Percentiles rank a stretch among this genome's conserved stretches.
These are phyloP conservation scores for Alternaria sp. DNA, from an alignment of 2,329 filamentous ascomycete species.

Conservation along the genomic window DNA sequence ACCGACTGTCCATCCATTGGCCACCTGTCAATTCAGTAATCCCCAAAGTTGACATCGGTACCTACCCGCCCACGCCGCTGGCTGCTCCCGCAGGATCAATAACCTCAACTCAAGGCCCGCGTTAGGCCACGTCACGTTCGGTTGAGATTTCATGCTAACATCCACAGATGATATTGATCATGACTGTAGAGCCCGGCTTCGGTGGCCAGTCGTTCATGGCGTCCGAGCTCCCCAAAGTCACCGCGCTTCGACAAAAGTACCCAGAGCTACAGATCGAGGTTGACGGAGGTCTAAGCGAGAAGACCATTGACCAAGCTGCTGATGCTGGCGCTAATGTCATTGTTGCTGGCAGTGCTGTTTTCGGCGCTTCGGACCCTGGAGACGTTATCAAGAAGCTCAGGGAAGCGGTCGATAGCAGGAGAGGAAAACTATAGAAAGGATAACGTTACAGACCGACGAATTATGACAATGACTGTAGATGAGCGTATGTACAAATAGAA, in stretches of 20 bases:
- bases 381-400: slow-evolving; percentile 86
- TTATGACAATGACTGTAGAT: not conserved
- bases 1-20: slow-evolving; percentile 15
- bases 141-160: slow-evolving; percentile 12
- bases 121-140: not conserved
- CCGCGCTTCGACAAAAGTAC: slow-evolving; percentile 80
- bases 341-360: slow-evolving; percentile 94
- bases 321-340: slow-evolving; percentile 98
- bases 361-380: slow-evolving; percentile 85
- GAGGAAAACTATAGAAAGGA: slow-evolving; percentile 39
- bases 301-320: slow-evolving; percentile 91
- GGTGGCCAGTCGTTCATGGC: slow-evolving; percentile 99
- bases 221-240: slow-evolving; percentile 91
- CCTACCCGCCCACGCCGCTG: slow-evolving; percentile 20
- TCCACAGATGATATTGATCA: slow-evolving; percentile 90
- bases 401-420: slow-evolving; percentile 73
- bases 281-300: slow-evolving; percentile 86
- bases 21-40: not conserved
- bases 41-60: slow-evolving; percentile 5
- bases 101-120: slow-evolving; percentile 10
- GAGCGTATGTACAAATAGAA: slow-evolving; percentile 3
- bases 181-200: slow-evolving; percentile 98
- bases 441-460: not conserved
- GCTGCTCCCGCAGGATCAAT: slow-evolving; percentile 18
- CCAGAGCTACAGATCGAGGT: slow-evolving; percentile 97